Conservation (phyloP, 2,329 filamentous ascomycete genomes). For the Trichoderma sp. region DNA sequence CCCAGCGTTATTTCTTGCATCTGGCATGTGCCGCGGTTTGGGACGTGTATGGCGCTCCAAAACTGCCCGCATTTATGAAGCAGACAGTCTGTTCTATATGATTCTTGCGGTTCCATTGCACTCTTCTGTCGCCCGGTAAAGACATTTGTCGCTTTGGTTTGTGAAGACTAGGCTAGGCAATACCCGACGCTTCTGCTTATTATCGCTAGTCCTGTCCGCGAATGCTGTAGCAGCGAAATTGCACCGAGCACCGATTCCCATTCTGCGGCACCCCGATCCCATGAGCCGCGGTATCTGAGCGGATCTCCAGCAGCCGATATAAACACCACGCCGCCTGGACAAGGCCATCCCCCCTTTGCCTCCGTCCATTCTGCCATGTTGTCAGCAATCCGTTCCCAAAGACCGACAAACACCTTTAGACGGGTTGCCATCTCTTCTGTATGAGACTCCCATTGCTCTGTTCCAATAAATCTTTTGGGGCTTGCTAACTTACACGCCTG, state of each 20-base stretch:
- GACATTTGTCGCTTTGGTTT: not conserved
- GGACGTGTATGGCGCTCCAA: not conserved
- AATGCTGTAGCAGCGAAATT: not conserved
- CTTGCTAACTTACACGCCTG: not conserved
- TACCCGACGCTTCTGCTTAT: not conserved
- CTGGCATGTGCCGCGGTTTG: slow-evolving; percentile 7
- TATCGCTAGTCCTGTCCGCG: not conserved
- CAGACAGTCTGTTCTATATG: not conserved
- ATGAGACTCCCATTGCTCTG: not conserved
- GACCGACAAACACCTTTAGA: slow-evolving; percentile 36
- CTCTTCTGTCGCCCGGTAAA: not conserved
- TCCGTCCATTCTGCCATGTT: slow-evolving; percentile 35
- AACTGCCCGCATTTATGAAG: not conserved
- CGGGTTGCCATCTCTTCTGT: slow-evolving; percentile 29
- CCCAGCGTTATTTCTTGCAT: slow-evolving; percentile 14
- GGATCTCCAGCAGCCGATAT: slow-evolving; percentile 15
- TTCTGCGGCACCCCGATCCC: not conserved
- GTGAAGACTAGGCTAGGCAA: not conserved
- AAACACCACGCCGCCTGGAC: slow-evolving; percentile 3
- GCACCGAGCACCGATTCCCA: not conserved
- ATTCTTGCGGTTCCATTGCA: slow-evolving; percentile 9
- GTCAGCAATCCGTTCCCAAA: slow-evolving; percentile 33
- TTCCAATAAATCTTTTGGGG: not conserved
- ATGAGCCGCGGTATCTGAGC: slow-evolving; percentile 18
- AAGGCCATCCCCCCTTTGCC: not conserved